A percentile compares a stretch with the other conserved stretches of the same genome.
These are phyloP conservation scores for Melaleuca quinquenervia DNA, from an alignment of 345 rosid species.

Conservation along the genomic window DNA sequence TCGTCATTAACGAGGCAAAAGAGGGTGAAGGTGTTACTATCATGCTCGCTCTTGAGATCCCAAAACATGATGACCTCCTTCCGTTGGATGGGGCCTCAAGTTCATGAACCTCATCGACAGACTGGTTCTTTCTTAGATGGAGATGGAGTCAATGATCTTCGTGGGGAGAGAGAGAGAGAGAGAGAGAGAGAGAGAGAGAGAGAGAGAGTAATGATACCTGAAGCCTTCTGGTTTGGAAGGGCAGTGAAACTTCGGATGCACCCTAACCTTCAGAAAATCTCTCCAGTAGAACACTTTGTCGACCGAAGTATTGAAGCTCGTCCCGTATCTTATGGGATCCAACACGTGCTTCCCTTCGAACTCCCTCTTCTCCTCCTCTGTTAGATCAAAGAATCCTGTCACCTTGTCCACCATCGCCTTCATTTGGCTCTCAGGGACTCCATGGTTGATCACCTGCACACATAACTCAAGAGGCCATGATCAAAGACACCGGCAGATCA, in stretches of 20 bases:
- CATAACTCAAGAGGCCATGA: background rate
- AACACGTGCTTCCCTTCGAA: conserved; percentile 28
- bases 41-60: background rate
- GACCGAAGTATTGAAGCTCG: conserved; percentile 37
- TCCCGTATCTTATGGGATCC: conserved; percentile 47
- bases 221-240: conserved; percentile 28
- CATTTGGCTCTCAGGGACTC: conserved; percentile 25
- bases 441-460: conserved; percentile 41
- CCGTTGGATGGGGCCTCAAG: background rate
- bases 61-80: background rate
- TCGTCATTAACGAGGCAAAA: background rate
- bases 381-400: conserved; percentile 25
- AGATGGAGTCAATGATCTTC: background rate
- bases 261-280: conserved; percentile 36
- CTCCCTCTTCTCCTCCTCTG: conserved; percentile 39
- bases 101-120: background rate
- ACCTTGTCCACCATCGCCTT: conserved; percentile 15
- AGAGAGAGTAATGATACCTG: conserved; percentile 12
- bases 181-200: background rate
- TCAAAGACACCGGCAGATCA: background rate
- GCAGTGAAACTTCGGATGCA: conserved; percentile 33
- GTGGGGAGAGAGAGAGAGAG: background rate
- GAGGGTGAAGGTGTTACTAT: background rate
- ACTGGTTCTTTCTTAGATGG: background rate
- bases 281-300: conserved; percentile 37